phyloP scores from a whole-genome alignment of 805 yeast genomes.

The Torulaspora indica region DNA sequence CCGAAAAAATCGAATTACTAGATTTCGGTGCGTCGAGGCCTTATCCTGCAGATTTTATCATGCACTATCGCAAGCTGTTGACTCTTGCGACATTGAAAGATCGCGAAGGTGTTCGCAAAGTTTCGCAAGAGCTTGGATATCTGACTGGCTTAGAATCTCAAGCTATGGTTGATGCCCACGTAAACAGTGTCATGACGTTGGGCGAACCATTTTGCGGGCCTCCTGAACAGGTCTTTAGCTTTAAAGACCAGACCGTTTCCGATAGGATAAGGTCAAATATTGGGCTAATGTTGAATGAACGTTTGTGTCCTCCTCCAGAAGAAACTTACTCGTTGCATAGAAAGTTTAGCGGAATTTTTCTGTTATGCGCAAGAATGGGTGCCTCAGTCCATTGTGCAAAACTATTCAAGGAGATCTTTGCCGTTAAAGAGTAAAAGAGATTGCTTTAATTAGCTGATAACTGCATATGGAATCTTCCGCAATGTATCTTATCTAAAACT shows the following conservation, averaged over 20 bases:
- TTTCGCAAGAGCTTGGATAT: constrained; percentile 74
- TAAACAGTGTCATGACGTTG: constrained; percentile 80
- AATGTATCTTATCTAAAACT: neutral
- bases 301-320: constrained; percentile 96
- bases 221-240: constrained; percentile 50
- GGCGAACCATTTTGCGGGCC: constrained; percentile 85
- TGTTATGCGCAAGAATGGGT: constrained; percentile 77
- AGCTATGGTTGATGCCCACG: constrained; percentile 86
- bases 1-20: constrained; percentile 71
- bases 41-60: constrained; percentile 62
- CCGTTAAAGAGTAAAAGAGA: constrained; percentile 29
- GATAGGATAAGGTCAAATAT: constrained; percentile 87
- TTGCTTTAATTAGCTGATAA: neutral
- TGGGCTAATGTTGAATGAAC: constrained; percentile 82
- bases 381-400: constrained; percentile 80
- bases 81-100: constrained; percentile 72
- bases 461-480: neutral
- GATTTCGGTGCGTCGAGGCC: constrained; percentile 96
- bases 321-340: constrained; percentile 96
- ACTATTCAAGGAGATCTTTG: constrained; percentile 72
- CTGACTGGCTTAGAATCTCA: constrained; percentile 86
- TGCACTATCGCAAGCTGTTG: constrained; percentile 63
- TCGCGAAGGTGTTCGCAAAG: constrained; percentile 54
- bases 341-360: constrained; percentile 88
- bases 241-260: constrained; percentile 82